Base-by-base conservation (phyloP, 2,329 filamentous ascomycete species). In the Aspergillus persii region DNA sequence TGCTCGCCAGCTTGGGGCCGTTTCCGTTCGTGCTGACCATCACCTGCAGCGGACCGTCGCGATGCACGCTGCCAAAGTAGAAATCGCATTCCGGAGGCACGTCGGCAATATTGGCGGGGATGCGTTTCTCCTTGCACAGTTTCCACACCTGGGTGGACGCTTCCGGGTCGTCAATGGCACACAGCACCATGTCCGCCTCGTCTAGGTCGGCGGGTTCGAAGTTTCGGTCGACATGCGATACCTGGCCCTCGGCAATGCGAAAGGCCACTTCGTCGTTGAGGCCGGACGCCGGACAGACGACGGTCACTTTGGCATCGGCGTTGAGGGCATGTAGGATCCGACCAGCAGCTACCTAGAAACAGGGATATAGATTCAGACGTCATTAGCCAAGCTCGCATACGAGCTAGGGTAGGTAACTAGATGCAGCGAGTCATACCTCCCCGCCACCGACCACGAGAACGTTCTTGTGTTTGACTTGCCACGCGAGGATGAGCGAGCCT, bases 11-110 rank as follows among this genome's bases (percentile, higher is more conserved):
- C 72, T 94, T 88, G 0, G 95, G 95, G 0, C 95, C 95, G 73
- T 96, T 97, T 54, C 95, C 95, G 74, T 98, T 99, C 39, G 95
- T 99, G 79, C 91, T 96, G 68, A 99, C 94, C 95, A 99, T 99
- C 70, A 99, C 89, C 80, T 99, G 95, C 61, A 99, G 78, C 5
- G 95, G 95, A 0, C 95, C 95, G 74, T 99, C 95, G 53, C 95
- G 89, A 77, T 99, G 91, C 44, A 97, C 89, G 73, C 90, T 95
- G 63, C 95, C 95, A 79, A 99, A 99, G 82, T 97, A 99, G 74
- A 99, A 99, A 72, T 99, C 95, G 77, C 95, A 99, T 76, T 99
- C 95, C 0, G 92, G 85, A 0, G 95, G 95, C 3, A 99, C 95
- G 73, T 99, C 95, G 66, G 95, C 95, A 66, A 99, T 96, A 76